Evolutionary conservation across 139 green algal genomes (phyloP).

Genomic region (Choricystis sp.): DNA sequence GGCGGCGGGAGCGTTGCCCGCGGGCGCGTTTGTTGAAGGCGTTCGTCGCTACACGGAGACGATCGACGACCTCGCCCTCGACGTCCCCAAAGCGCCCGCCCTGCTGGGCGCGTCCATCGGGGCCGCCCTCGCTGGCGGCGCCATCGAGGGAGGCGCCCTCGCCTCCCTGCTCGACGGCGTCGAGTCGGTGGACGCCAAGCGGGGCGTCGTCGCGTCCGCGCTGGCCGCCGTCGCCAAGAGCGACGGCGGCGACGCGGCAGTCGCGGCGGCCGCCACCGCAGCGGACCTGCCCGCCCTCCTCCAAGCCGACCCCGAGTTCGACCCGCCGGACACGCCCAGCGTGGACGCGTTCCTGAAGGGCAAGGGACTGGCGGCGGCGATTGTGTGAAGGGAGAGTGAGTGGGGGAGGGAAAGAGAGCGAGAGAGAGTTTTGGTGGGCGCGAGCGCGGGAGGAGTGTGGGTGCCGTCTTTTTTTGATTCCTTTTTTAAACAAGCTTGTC

Average conservation of each 20-base stretch:
- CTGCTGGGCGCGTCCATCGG: constrained; percentile 51
- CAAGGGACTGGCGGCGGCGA: constrained; percentile 20
- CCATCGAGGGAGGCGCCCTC: constrained; percentile 17
- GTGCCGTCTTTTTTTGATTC: too few species aligned
- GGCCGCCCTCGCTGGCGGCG: constrained; percentile 11
- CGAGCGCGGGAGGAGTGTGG: neutral
- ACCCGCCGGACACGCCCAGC: constrained; percentile 28
- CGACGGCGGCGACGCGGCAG: constrained; percentile 15
- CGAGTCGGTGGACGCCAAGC: constrained; percentile 36
- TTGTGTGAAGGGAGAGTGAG: neutral
- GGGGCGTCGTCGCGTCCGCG: constrained; percentile 28
- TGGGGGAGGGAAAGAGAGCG: neutral
- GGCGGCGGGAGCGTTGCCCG: constrained; percentile 11
- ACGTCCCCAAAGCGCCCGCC: constrained; percentile 48
- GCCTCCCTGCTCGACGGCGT: constrained; percentile 11
- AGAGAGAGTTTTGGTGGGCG: too few species aligned
- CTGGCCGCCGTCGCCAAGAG: constrained; percentile 22
- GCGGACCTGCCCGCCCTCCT: constrained; percentile 33
- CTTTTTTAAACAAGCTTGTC: too few species aligned
- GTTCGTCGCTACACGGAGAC: constrained; percentile 21
- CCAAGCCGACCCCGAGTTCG: constrained; percentile 42
- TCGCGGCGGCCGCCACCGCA: constrained; percentile 12
- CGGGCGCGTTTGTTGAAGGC: constrained; percentile 29
- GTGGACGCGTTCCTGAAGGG: constrained; percentile 29
- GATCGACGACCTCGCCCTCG: constrained; percentile 59